Percentiles rank a stretch among this genome's conserved stretches.
Evolutionary conservation across 495 filamentous ascomycete genomes (phyloP).

Genomic region (Hypoxylon subgilvum): DNA sequence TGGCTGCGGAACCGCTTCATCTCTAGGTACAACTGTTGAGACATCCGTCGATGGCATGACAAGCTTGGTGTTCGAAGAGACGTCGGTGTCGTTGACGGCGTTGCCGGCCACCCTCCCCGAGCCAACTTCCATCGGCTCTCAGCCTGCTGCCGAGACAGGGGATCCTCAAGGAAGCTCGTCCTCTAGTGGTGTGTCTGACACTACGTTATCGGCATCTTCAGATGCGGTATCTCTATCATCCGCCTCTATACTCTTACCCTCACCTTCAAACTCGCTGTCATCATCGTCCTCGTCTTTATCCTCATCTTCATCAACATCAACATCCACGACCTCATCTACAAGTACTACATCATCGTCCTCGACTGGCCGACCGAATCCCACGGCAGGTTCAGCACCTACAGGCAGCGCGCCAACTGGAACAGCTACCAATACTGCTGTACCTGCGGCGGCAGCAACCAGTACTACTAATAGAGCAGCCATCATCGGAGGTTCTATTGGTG

Average conservation of each 20-base stretch:
- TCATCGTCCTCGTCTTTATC: slow-evolving; percentile 21
- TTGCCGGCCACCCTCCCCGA: slow-evolving; percentile 39
- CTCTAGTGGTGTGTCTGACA: slow-evolving; percentile 16
- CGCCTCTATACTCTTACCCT: slow-evolving; percentile 20
- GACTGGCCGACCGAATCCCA: slow-evolving; percentile 4
- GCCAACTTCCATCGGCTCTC: slow-evolving; percentile 43
- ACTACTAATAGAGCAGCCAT: slow-evolving; percentile 48
- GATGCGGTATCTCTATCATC: slow-evolving; percentile 20
- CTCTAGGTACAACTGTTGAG: slow-evolving; percentile 49
- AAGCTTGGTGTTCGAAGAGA: slow-evolving; percentile 38
- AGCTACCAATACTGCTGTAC: slow-evolving; percentile 15
- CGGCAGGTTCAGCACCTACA: neutral
- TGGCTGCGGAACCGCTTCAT: slow-evolving; percentile 55
- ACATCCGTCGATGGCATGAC: slow-evolving; percentile 48
- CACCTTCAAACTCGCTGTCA: slow-evolving; percentile 22
- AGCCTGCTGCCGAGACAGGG: slow-evolving; percentile 11
- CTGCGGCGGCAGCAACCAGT: slow-evolving; percentile 8
- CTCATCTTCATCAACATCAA: slow-evolving; percentile 24
- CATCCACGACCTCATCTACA: slow-evolving; percentile 28
- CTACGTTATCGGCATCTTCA: slow-evolving; percentile 18
- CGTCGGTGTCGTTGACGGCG: slow-evolving; percentile 43
- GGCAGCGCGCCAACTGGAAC: slow-evolving; percentile 10
- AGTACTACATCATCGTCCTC: slow-evolving; percentile 8
- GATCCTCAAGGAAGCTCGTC: slow-evolving; percentile 7
- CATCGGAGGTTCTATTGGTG: slow-evolving; percentile 52